phyloP scores from a whole-genome alignment of 2,329 filamentous ascomycete genomes.

The Alternaria alternata region DNA sequence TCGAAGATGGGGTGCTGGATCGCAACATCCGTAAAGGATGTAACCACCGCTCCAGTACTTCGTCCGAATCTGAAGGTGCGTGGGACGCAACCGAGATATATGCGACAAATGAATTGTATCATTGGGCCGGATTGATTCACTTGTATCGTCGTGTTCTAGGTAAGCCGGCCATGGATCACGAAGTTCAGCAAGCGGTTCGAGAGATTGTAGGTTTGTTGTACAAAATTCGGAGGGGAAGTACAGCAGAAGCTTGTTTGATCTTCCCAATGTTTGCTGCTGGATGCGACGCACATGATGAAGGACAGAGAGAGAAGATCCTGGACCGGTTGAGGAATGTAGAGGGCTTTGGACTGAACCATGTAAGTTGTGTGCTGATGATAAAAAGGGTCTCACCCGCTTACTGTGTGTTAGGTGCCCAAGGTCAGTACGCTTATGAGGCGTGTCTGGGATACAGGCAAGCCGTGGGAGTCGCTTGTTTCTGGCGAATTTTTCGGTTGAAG shows the following conservation, averaged over 20 bases:
- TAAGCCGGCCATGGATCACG: slow-evolving; percentile 62
- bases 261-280: slow-evolving; percentile 87
- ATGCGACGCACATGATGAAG: slow-evolving; percentile 70
- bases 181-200: slow-evolving; percentile 70
- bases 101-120: slow-evolving; percentile 79
- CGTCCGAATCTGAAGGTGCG: slow-evolving; percentile 50
- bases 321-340: slow-evolving; percentile 73
- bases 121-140: slow-evolving; percentile 80
- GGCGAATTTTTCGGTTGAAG: slow-evolving; percentile 71
- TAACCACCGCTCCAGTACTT: slow-evolving; percentile 49
- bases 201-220: slow-evolving; percentile 70
- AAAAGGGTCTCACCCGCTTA: not conserved
- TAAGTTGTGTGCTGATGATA: slow-evolving; percentile 47
- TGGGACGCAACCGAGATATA: slow-evolving; percentile 71
- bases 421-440: slow-evolving; percentile 72
- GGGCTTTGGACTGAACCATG: slow-evolving; percentile 78
- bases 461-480: slow-evolving; percentile 73
- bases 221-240: slow-evolving; percentile 70
- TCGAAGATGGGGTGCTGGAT: slow-evolving; percentile 62
- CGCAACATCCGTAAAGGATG: slow-evolving; percentile 52
- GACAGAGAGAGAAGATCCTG: slow-evolving; percentile 68
- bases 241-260: slow-evolving; percentile 76
- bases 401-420: slow-evolving; percentile 59
- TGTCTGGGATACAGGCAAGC: slow-evolving; percentile 72
- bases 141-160: slow-evolving; percentile 76